These are phyloP conservation scores for Schwanniomyces etchellsii DNA, from an alignment of 1,139 yeast species.

Conservation along the genomic window DNA sequence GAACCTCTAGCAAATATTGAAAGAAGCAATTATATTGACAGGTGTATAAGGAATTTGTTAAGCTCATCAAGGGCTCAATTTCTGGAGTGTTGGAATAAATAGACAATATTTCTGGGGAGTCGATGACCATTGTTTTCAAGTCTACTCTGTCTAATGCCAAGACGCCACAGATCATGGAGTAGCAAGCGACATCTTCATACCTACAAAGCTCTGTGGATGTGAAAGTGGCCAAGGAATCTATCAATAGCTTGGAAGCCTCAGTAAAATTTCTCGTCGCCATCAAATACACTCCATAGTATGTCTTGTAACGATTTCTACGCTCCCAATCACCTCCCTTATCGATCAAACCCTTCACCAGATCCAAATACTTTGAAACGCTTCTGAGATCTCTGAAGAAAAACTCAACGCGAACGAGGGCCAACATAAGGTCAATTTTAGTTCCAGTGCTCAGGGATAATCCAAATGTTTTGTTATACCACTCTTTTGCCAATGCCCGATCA, in stretches of 20 bases:
- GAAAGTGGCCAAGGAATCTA: slow-evolving; percentile 91
- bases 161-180: slow-evolving; percentile 83
- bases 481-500: slow-evolving; percentile 69
- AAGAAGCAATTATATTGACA: slow-evolving; percentile 84
- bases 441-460: slow-evolving; percentile 85
- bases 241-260: slow-evolving; percentile 76
- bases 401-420: slow-evolving; percentile 80
- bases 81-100: slow-evolving; percentile 67
- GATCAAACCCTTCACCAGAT: slow-evolving; percentile 65
- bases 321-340: slow-evolving; percentile 99
- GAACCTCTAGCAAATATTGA: slow-evolving; percentile 71
- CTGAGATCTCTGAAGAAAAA: slow-evolving; percentile 78
- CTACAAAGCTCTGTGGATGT: slow-evolving; percentile 91
- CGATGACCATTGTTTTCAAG: slow-evolving; percentile 77
- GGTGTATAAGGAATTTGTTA: slow-evolving; percentile 83
- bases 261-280: slow-evolving; percentile 81
- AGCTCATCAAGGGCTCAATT: slow-evolving; percentile 74
- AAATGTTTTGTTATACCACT: slow-evolving; percentile 67
- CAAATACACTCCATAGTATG: slow-evolving; percentile 80
- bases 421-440: slow-evolving; percentile 76
- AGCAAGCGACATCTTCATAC: slow-evolving; percentile 86
- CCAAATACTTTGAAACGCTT: slow-evolving; percentile 68
- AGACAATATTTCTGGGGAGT: slow-evolving; percentile 89
- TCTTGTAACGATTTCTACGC: slow-evolving; percentile 89
- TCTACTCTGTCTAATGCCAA: slow-evolving; percentile 79